Conservation (phyloP, 225 moss, liverwort and hornwort genomes). For the Sphagnum tenellum region DNA sequence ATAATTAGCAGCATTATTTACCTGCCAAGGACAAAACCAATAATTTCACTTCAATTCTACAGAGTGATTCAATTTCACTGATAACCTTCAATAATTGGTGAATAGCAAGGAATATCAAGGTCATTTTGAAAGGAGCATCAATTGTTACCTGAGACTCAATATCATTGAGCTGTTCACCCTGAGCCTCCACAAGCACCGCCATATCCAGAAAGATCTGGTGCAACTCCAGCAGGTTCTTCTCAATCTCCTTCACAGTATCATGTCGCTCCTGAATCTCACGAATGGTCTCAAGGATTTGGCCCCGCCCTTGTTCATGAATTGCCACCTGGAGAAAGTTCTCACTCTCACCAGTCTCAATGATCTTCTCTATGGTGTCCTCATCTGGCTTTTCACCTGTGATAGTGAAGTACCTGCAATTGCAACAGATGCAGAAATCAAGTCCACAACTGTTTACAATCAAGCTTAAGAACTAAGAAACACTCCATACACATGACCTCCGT, state of each 20-base stretch:
- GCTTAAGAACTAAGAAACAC: not conserved
- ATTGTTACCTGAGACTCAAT: slow-evolving; percentile 8
- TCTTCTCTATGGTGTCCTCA: slow-evolving; percentile 11
- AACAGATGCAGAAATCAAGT: slow-evolving; percentile 1
- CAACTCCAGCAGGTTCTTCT: slow-evolving; percentile 8
- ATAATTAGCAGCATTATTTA: slow-evolving; percentile 6
- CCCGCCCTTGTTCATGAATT: slow-evolving; percentile 11
- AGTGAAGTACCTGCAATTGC: slow-evolving; percentile 5
- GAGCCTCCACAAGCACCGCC: slow-evolving; percentile 14
- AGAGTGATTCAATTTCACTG: no score
- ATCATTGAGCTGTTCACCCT: slow-evolving; percentile 8
- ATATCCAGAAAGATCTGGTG: slow-evolving; percentile 13
- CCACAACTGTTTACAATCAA: not conserved
- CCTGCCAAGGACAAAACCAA: not conserved
- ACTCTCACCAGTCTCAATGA: slow-evolving; percentile 19
- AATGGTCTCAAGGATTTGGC: slow-evolving; percentile 7
- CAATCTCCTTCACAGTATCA: slow-evolving; percentile 12
- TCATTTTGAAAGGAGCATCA: not conserved
- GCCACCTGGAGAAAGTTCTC: slow-evolving; percentile 12
- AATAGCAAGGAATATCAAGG: not conserved
- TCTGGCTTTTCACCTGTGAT: slow-evolving; percentile 22
- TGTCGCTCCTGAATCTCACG: slow-evolving; percentile 11
- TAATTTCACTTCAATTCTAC: not conserved
- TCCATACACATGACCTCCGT: not conserved
- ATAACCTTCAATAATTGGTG: not conserved